Conservation (phyloP, 23 red algal genomes). For the Gracilaria domingensis region DNA sequence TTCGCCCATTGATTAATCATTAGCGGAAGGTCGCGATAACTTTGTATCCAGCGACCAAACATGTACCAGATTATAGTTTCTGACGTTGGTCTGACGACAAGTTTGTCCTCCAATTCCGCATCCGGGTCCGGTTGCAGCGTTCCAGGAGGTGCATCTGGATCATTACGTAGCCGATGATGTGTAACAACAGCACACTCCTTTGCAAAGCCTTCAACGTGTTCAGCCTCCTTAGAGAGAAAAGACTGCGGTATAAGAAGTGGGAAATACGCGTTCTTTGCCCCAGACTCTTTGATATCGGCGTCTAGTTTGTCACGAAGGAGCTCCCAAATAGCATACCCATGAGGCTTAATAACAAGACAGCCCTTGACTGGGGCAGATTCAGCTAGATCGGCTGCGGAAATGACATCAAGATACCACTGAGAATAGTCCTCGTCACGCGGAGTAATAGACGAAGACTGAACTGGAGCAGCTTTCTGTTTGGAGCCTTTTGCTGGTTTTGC, state of each 20-base stretch:
- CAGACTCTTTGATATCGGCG: constrained; percentile 75
- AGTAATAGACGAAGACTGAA: constrained; percentile 53
- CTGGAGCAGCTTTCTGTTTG: neutral
- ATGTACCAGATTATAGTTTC: constrained; percentile 99
- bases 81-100: constrained; percentile 93
- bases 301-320: constrained; percentile 84
- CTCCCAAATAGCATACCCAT: constrained; percentile 97
- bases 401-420: constrained; percentile 93
- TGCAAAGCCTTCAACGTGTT: constrained; percentile 98
- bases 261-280: constrained; percentile 96
- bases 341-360: constrained; percentile 89
- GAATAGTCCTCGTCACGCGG: constrained; percentile 91
- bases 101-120: constrained; percentile 88
- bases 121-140: constrained; percentile 87
- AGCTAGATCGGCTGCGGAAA: constrained; percentile 88
- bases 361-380: constrained; percentile 93
- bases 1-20: constrained; percentile 99
- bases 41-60: constrained; percentile 95
- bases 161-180: constrained; percentile 90
- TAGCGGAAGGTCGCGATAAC: constrained; percentile 94
- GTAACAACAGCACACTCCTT: constrained; percentile 99
- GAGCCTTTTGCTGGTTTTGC: neutral
- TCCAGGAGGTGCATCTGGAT: constrained; percentile 53
- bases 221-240: constrained; percentile 92
- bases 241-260: constrained; percentile 98